phyloP scores from a whole-genome alignment of 2,329 filamentous ascomycete species.

The Orbilia oligospora region DNA sequence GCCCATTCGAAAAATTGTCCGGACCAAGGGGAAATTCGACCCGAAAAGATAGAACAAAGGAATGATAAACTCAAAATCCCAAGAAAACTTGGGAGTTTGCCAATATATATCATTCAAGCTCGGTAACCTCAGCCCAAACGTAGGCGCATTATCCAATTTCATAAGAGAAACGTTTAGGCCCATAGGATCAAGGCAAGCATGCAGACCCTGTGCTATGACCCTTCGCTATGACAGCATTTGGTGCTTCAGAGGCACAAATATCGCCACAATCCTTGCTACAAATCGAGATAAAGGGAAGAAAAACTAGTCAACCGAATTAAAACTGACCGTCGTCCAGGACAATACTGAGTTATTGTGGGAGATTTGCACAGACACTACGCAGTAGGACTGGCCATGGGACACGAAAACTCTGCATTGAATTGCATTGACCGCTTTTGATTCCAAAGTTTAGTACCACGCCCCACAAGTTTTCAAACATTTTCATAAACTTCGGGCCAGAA shows the following conservation, averaged over 20 bases:
- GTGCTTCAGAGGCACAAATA: constrained; percentile 4
- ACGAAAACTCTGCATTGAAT: constrained; percentile 16
- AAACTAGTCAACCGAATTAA: not conserved
- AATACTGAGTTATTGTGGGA: constrained; percentile 2
- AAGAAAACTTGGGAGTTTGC: constrained; percentile 38
- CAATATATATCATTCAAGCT: constrained; percentile 36
- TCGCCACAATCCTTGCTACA: constrained; percentile 1
- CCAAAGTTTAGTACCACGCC: not conserved
- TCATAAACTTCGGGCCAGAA: not conserved
- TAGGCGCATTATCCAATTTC: not conserved
- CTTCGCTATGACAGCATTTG: constrained; percentile 42
- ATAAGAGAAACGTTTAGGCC: constrained; percentile 12
- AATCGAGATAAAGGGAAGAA: not conserved
- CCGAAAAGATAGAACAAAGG: constrained; percentile 16
- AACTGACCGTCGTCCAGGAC: not conserved
- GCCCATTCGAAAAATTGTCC: not conserved
- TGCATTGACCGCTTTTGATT: constrained; percentile 27
- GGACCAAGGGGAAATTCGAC: constrained; percentile 17
- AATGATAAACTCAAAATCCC: constrained; percentile 16
- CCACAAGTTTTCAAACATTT: constrained; percentile 8
- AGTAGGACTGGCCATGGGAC: not conserved
- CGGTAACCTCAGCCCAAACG: constrained; percentile 1
- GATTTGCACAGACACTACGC: constrained; percentile 22
- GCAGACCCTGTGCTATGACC: constrained; percentile 45
- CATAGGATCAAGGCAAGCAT: constrained; percentile 7